Evolutionary conservation across 805 yeast species (phyloP).

Genomic region (Myxozyma monticola): DNA sequence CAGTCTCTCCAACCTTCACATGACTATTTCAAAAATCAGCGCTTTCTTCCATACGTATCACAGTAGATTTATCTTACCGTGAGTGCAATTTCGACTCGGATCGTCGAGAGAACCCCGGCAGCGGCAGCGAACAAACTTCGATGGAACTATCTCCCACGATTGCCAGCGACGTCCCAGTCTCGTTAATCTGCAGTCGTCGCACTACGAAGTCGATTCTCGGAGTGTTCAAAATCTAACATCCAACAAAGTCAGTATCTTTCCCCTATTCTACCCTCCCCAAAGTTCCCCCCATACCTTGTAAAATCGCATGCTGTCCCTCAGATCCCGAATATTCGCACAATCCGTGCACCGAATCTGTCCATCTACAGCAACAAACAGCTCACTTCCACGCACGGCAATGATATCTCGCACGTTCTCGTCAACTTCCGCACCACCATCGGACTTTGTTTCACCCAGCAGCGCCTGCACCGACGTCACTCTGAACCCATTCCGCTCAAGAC

Average conservation of each 20-base stretch:
- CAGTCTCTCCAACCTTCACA: constrained; percentile 6
- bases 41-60: too few relatives aligned
- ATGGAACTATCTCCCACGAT: constrained; percentile 26
- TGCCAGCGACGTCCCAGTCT: constrained; percentile 26
- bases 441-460: too few relatives aligned
- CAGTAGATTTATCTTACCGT: constrained; percentile 3
- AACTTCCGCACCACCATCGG: background rate
- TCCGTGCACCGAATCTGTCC: constrained; percentile 24
- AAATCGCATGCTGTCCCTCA: background rate
- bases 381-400: constrained; percentile 24
- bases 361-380: constrained; percentile 15
- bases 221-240: constrained; percentile 15
- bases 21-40: constrained; percentile 1
- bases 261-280: too few relatives aligned
- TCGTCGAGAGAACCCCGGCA: constrained; percentile 16
- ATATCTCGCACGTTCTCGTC: background rate
- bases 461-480: too few relatives aligned
- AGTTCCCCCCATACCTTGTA: constrained; percentile 17
- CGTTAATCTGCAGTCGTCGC: constrained; percentile 20
- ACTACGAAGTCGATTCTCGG: constrained; percentile 18
- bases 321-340: constrained; percentile 10
- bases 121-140: constrained; percentile 16
- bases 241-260: background rate
- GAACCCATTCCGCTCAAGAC: too few relatives aligned
- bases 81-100: constrained; percentile 10